Evolutionary conservation across 169 alveolate genomes (phyloP).

Genomic region (Besnoitia besnoiti): DNA sequence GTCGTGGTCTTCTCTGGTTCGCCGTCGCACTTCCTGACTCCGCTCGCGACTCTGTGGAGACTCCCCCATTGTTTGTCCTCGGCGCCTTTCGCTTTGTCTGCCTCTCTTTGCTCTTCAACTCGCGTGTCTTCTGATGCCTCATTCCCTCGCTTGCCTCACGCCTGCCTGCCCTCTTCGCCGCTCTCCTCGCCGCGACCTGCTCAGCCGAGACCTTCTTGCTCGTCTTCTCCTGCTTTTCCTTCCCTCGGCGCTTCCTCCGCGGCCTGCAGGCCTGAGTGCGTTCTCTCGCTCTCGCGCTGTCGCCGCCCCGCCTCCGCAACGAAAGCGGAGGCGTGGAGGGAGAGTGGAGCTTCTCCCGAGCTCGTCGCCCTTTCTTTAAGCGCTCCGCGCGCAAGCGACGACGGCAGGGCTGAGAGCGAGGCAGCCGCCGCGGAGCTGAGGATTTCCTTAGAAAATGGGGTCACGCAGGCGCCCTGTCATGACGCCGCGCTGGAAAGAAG

Average conservation of each 20-base stretch:
- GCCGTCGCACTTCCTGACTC: no score
- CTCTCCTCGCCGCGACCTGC: no score
- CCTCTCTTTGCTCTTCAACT: no score
- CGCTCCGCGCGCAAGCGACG: not conserved
- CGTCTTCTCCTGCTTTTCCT: not conserved
- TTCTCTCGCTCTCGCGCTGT: no score
- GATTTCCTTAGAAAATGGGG: no score
- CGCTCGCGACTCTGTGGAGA: no score
- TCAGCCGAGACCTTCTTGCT: not conserved
- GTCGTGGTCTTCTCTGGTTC: not conserved
- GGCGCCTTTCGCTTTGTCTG: no score
- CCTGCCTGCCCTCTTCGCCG: not conserved
- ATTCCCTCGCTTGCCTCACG: not conserved
- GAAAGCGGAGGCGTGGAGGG: not conserved
- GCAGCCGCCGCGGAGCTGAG: not conserved
- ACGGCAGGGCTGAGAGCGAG: not conserved
- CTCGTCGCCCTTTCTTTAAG: not conserved
- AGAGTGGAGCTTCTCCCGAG: not conserved
- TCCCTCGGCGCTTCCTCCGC: not conserved
- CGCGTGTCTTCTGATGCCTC: not conserved
- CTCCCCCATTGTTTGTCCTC: no score
- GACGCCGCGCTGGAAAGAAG: not conserved
- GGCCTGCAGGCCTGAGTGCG: not conserved
- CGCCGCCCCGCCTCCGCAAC: not conserved
- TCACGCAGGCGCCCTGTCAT: not conserved